These are phyloP conservation scores for Sparassis latifolia DNA, from an alignment of 1,284 basidiomycete genomes.

Conservation along the genomic window DNA sequence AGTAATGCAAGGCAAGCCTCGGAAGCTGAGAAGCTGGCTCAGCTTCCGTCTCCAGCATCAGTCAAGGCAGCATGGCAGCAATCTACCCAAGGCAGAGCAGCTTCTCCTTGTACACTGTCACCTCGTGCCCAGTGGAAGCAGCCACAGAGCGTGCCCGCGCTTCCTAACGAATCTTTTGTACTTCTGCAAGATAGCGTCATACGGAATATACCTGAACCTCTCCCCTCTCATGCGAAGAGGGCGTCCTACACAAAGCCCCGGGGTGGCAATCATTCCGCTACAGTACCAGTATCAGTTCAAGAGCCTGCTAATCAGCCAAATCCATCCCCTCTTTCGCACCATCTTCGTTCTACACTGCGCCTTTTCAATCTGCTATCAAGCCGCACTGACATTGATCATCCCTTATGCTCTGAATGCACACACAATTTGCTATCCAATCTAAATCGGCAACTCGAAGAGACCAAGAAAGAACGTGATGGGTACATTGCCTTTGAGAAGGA, in stretches of 20 bases:
- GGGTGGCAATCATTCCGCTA: conserved; percentile 14
- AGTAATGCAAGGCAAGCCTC: conserved; percentile 34
- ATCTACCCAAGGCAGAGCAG: conserved; percentile 33
- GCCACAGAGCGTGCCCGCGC: conserved; percentile 41
- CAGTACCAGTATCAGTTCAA: conserved; percentile 14
- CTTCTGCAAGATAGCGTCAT: conserved; percentile 80
- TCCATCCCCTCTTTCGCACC: conserved; percentile 74
- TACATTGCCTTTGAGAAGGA: conserved; percentile 91
- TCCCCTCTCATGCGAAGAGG: conserved; percentile 34
- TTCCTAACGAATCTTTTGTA: conserved; percentile 83
- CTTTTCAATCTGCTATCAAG: conserved; percentile 78
- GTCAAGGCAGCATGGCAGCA: conserved; percentile 58
- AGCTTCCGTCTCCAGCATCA: conserved; percentile 50
- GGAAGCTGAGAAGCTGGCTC: conserved; percentile 47
- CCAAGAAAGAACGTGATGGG: conserved; percentile 86
- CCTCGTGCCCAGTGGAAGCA: conserved; percentile 50
- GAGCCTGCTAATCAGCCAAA: conserved; percentile 44
- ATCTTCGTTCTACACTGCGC: conserved; percentile 64
- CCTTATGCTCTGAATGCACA: conserved; percentile 92
- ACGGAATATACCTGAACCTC: conserved; percentile 50
- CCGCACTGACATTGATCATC: conserved; percentile 86
- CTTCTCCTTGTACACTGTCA: conserved; percentile 33
- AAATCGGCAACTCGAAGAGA: conserved; percentile 82
- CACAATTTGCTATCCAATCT: conserved; percentile 75
- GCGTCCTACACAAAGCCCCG: conserved; percentile 27